These are phyloP conservation scores for Colletotrichum somersetense DNA, from an alignment of 2,329 filamentous ascomycete species.

Conservation along the genomic window DNA sequence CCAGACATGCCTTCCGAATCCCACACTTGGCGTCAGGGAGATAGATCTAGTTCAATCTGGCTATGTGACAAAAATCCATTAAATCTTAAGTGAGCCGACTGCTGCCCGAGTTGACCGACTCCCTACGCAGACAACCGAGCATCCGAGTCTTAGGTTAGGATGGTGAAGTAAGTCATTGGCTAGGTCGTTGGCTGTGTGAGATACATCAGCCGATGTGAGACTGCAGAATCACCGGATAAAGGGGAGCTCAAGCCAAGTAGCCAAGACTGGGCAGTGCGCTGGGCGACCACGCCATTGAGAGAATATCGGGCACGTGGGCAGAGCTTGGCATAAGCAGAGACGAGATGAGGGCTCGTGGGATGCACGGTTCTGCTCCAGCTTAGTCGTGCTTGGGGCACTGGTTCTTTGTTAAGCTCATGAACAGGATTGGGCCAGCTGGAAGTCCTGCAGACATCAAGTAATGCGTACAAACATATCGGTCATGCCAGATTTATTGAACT, in stretches of 20 bases:
- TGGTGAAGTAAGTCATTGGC: background rate
- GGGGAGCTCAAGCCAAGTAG: background rate
- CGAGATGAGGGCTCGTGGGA: background rate
- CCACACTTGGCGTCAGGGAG: background rate
- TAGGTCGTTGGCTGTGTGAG: no score
- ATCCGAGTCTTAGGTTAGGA: background rate
- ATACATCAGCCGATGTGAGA: background rate
- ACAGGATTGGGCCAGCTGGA: no score
- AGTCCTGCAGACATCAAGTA: background rate
- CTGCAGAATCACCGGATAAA: background rate
- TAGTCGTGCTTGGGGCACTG: background rate
- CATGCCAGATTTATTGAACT: background rate
- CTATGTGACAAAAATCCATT: background rate
- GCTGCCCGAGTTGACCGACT: background rate
- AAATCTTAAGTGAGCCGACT: no score
- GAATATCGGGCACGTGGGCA: background rate
- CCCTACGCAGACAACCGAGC: background rate
- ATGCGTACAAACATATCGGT: background rate
- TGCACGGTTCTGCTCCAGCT: background rate
- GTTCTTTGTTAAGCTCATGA: no score
- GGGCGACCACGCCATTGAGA: background rate
- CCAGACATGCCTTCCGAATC: background rate
- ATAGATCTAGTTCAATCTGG: background rate
- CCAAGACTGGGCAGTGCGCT: background rate
- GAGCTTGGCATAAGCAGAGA: background rate